Evolutionary conservation across 2,329 filamentous ascomycete genomes (phyloP).

Genomic region (Fusarium nygamai): DNA sequence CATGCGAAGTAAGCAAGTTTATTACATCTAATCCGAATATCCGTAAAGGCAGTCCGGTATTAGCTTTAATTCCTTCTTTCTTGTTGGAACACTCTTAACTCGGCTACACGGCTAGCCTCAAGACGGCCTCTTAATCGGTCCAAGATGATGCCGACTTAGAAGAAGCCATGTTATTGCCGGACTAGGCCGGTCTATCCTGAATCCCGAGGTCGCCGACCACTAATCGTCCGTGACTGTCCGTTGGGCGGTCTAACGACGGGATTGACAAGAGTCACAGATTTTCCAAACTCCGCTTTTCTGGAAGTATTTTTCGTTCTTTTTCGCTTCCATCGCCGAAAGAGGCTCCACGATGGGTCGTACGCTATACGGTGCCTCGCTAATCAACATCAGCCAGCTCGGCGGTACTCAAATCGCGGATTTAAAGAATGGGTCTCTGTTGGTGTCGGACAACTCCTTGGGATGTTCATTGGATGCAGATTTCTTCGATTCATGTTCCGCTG

Average conservation of each 20-base stretch:
- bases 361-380: slow-evolving; percentile 13
- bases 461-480: slow-evolving; percentile 10
- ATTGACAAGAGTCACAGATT: slow-evolving; percentile 31
- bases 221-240: slow-evolving; percentile 19
- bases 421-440: slow-evolving; percentile 5
- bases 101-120: slow-evolving; percentile 16
- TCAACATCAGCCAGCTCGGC: slow-evolving; percentile 23
- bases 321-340: slow-evolving; percentile 24
- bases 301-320: slow-evolving; percentile 32
- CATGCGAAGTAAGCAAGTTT: neutral
- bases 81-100: neutral
- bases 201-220: slow-evolving; percentile 27
- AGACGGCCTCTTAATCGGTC: slow-evolving; percentile 25
- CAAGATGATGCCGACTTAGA: slow-evolving; percentile 22
- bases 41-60: slow-evolving; percentile 6
- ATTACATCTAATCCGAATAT: slow-evolving; percentile 7
- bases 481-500: slow-evolving; percentile 19
- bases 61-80: neutral
- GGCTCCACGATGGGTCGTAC: slow-evolving; percentile 9
- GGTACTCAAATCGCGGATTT: slow-evolving; percentile 18
- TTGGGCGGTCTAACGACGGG: slow-evolving; percentile 17
- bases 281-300: slow-evolving; percentile 22
- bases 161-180: slow-evolving; percentile 27
- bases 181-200: slow-evolving; percentile 14
- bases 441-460: neutral